Conservation (phyloP, 139 green algal genomes). For the Chlorella ohadii region DNA sequence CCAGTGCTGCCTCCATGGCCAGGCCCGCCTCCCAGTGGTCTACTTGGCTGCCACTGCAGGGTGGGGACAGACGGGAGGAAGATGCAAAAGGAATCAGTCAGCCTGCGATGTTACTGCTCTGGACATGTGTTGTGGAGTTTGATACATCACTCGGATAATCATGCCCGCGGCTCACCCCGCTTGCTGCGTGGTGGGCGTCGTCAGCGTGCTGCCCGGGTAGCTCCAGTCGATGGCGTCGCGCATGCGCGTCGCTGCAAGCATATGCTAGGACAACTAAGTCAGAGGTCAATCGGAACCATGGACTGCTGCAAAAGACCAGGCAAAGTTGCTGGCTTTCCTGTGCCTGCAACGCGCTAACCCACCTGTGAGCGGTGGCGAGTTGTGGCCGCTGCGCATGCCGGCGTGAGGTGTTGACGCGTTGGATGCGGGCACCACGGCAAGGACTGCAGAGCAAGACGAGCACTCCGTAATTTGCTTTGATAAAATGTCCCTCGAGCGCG, state of each 20-base stretch:
- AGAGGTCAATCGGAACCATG: no score
- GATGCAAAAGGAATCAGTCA: not conserved
- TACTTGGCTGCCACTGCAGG: not conserved
- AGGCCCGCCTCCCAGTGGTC: conserved; percentile 42
- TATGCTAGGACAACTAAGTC: no score
- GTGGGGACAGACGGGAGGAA: not conserved
- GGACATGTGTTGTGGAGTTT: no score
- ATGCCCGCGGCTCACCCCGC: conserved; percentile 1
- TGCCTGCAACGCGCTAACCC: no score
- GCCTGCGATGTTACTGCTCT: no score
- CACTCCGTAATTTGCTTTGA: no score
- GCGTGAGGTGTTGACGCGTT: not conserved
- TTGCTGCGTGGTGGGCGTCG: conserved; percentile 31
- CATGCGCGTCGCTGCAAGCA: conserved; percentile 18
- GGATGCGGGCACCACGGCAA: not conserved
- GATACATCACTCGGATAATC: no score
- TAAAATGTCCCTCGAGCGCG: no score
- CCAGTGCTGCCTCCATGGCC: conserved; percentile 37
- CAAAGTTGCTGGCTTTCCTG: no score
- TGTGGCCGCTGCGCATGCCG: not conserved
- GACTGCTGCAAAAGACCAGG: no score
- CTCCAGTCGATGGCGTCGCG: conserved; percentile 38
- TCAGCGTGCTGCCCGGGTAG: conserved; percentile 34
- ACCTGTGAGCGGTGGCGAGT: conserved; percentile 27
- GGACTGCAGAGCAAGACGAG: not conserved